These are phyloP conservation scores for Sophora flavescens DNA, from an alignment of 306 rosid species.

Conservation along the genomic window DNA sequence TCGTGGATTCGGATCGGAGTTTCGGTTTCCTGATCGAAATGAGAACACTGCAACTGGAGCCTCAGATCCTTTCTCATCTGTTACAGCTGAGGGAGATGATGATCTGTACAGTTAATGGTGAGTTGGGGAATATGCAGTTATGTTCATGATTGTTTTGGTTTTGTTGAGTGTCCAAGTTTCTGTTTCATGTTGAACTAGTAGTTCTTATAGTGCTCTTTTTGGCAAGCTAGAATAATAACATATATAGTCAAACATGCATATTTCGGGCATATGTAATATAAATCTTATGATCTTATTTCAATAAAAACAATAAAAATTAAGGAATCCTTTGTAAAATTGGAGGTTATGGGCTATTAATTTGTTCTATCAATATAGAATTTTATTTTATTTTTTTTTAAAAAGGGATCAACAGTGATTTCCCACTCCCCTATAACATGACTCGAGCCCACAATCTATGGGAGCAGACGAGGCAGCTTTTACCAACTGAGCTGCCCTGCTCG, in stretches of 20 bases:
- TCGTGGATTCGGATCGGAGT: slow-evolving; percentile 70
- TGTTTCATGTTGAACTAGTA: slow-evolving; percentile 17
- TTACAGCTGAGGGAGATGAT: slow-evolving; percentile 62
- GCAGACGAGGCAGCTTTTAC: too few relatives aligned
- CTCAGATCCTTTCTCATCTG: slow-evolving; percentile 62
- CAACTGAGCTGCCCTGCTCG: too few relatives aligned
- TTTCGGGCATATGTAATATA: background rate
- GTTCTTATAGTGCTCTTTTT: background rate
- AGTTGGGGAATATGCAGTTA: slow-evolving; percentile 14
- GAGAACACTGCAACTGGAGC: slow-evolving; percentile 49
- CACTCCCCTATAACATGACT: too few relatives aligned
- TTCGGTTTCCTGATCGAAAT: slow-evolving; percentile 58
- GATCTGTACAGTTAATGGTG: slow-evolving; percentile 58
- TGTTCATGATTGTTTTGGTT: slow-evolving; percentile 18
- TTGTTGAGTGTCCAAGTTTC: background rate
- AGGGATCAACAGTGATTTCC: too few relatives aligned
- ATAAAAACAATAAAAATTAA: background rate
- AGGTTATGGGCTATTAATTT: background rate
- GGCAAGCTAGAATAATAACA: background rate
- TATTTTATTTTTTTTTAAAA: too few relatives aligned
- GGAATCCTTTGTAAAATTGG: background rate
- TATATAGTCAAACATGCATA: background rate
- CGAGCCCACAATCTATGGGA: too few relatives aligned
- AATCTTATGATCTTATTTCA: background rate
- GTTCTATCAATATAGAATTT: too few relatives aligned